Base-by-base conservation (phyloP, 495 filamentous ascomycete genomes). In the Parathielavia hyrcaniae region DNA sequence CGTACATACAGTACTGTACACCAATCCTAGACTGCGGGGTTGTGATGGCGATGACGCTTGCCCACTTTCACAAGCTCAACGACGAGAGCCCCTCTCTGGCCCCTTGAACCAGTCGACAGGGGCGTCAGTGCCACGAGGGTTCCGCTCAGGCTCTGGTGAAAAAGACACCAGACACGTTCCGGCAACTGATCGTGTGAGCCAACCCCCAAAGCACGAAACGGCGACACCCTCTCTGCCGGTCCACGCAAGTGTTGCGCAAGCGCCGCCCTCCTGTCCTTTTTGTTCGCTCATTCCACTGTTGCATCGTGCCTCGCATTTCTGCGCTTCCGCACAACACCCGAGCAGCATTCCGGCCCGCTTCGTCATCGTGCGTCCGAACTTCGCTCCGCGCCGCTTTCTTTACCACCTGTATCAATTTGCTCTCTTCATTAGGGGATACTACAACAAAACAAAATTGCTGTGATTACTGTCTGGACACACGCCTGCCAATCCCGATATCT, bases 121-220 rank as follows among this genome's bases (percentile, higher is more conserved):
- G 40, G 5, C 12, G 7, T 54, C 57, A 36, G n/a, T 45, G 47
- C 11, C 35, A 36, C 35, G 35, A 47, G 39, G 47, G 40, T 22
- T 50, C 38, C 32, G n/a, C 22, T 13, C 30, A 16, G 40, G 26
- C n/a, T 51, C 47, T 12, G n/a, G 14, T 51, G 36, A 36, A 50
- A 48, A 48, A 35, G 40, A 30, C 22, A 62, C 46, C 26, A 30
- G 26, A 30, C 26, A 3, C 46, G 57, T 60, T n/a, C 60, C 45
- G 60, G 63, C 55, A 65, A 62, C 55, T 62, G 62, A 62, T 65
- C 63, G 63, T 63, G 60, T 65, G 63, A 62, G 60, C 36, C 26
- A 23, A 19, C 2, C 26, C 6, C 6, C 19, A 39, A 7, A 5
- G 35, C 20, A 23, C 41, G 36, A 23, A 47, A n/a, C 26, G 6